Conservation (phyloP, 306 rosid species). For the Castanopsis chinensis region DNA sequence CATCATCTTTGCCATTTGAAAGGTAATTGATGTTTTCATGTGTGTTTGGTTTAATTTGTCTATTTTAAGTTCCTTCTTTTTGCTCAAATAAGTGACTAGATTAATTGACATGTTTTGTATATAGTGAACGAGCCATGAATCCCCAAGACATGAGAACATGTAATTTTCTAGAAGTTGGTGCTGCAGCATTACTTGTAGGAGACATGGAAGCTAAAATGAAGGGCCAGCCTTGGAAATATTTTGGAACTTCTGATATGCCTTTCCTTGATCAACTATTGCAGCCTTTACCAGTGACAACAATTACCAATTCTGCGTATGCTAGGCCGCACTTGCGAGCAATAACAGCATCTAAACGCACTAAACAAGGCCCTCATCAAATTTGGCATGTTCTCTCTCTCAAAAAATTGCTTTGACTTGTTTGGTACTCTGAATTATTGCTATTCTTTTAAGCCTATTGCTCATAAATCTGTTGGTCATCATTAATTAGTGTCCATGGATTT, state of each 20-base stretch:
- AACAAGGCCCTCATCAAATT: conserved; percentile 69
- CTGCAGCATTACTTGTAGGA: conserved; percentile 89
- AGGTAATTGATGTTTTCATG: conserved; percentile 45
- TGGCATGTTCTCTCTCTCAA: conserved; percentile 52
- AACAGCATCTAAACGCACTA: conserved; percentile 91
- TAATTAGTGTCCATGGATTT: neutral
- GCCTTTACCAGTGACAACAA: conserved; percentile 82
- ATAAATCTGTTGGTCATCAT: neutral
- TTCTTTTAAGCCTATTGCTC: neutral
- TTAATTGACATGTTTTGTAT: conserved; percentile 32
- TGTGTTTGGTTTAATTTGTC: conserved; percentile 16
- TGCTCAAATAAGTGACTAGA: conserved; percentile 23
- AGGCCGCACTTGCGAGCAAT: conserved; percentile 92
- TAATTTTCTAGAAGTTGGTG: conserved; percentile 90
- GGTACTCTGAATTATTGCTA: neutral
- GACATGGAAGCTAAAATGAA: conserved; percentile 84
- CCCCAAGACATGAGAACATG: conserved; percentile 71
- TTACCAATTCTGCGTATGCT: conserved; percentile 74
- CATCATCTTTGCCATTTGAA: conserved; percentile 55
- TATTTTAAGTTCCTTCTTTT: conserved; percentile 14
- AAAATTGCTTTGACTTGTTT: conserved; percentile 14
- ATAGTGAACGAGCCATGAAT: conserved; percentile 62
- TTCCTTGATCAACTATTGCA: conserved; percentile 90
- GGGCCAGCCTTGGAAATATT: conserved; percentile 84
- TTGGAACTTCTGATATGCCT: conserved; percentile 98